Percentiles rank a stretch among this genome's conserved stretches.
phyloP scores from a whole-genome alignment of 345 rosid species.

The Hibiscus mutabilis region DNA sequence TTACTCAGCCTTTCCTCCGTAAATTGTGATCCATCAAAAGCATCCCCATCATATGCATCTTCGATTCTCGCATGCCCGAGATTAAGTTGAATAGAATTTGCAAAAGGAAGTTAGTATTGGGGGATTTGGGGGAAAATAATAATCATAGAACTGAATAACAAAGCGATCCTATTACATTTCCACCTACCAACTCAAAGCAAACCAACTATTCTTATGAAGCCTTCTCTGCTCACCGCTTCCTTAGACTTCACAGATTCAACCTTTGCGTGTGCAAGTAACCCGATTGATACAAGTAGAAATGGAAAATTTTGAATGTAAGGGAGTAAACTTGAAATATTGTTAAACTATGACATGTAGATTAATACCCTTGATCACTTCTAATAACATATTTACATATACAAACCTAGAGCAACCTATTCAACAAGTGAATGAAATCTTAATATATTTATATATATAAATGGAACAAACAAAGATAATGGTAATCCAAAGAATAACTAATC shows the following conservation, averaged over 20 bases:
- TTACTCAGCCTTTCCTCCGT: slow-evolving; percentile 67
- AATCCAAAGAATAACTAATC: slow-evolving; percentile 1
- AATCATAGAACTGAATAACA: background rate
- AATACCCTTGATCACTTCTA: background rate
- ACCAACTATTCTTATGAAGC: slow-evolving; percentile 79
- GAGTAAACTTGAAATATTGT: background rate
- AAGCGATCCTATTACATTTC: slow-evolving; percentile 7
- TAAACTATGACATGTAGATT: background rate
- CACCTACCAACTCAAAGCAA: slow-evolving; percentile 78
- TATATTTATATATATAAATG: background rate
- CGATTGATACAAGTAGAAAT: slow-evolving; percentile 22
- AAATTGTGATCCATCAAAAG: slow-evolving; percentile 38
- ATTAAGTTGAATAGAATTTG: slow-evolving; percentile 19
- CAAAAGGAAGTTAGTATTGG: background rate
- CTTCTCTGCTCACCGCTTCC: slow-evolving; percentile 82
- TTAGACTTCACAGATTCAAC: slow-evolving; percentile 84
- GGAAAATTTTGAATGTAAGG: background rate
- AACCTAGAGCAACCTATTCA: background rate
- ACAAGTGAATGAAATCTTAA: background rate
- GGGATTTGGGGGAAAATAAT: background rate
- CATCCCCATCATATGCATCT: slow-evolving; percentile 41
- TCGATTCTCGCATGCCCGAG: slow-evolving; percentile 57
- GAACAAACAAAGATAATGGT: background rate
- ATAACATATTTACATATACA: background rate
- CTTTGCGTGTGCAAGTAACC: slow-evolving; percentile 99